Conservation (phyloP, 2,329 filamentous ascomycete genomes). For the Fusarium chaquense region DNA sequence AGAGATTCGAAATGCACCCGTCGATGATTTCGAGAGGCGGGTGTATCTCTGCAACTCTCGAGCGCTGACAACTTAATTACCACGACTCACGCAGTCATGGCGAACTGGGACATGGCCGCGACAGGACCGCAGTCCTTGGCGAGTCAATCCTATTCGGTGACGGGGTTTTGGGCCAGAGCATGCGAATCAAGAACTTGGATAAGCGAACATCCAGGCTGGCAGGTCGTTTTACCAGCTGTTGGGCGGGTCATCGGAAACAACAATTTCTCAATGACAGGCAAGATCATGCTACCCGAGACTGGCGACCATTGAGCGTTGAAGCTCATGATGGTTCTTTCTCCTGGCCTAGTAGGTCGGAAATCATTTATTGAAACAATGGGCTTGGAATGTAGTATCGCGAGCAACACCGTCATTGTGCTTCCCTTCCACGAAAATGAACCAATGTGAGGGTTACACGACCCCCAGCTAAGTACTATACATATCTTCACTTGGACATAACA, state of each 20-base stretch:
- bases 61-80: slow-evolving; percentile 7
- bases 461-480: background rate
- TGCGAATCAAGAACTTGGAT: slow-evolving; percentile 47
- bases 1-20: slow-evolving; percentile 30
- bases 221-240: slow-evolving; percentile 32
- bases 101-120: slow-evolving; percentile 20
- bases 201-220: slow-evolving; percentile 45
- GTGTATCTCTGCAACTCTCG: slow-evolving; percentile 9
- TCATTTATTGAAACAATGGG: slow-evolving; percentile 30
- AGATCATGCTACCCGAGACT: slow-evolving; percentile 38
- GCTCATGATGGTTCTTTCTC: slow-evolving; percentile 9
- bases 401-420: slow-evolving; percentile 35
- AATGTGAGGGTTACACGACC: slow-evolving; percentile 35
- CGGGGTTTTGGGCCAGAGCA: slow-evolving; percentile 21
- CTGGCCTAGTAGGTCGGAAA: slow-evolving; percentile 12
- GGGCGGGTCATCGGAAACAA: slow-evolving; percentile 46
- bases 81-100: slow-evolving; percentile 5
- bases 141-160: slow-evolving; percentile 25
- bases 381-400: slow-evolving; percentile 24
- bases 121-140: slow-evolving; percentile 17
- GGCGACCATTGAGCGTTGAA: slow-evolving; percentile 28
- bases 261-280: slow-evolving; percentile 30
- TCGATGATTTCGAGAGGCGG: slow-evolving; percentile 20
- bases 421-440: slow-evolving; percentile 31
- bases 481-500: background rate